Evolutionary conservation across 257 asterid genomes (phyloP).

Genomic region (Plantago elongata): DNA sequence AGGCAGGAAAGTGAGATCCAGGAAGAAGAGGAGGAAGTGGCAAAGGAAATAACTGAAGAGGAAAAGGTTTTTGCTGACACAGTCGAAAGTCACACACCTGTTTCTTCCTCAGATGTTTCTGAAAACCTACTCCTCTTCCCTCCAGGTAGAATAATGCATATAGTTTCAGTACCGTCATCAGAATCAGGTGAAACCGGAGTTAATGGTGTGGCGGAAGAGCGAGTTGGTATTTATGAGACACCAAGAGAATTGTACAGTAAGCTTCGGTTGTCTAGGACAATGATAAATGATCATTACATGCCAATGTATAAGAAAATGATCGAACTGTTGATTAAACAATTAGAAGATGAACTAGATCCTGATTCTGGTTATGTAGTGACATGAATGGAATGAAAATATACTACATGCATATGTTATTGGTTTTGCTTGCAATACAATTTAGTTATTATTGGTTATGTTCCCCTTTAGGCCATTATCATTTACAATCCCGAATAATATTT

Average conservation of each 20-base stretch:
- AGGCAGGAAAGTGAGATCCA: conserved; percentile 47
- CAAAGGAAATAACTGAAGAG: conserved; percentile 67
- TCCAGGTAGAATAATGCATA: conserved; percentile 81
- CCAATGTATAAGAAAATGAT: conserved; percentile 91
- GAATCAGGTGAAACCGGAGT: conserved; percentile 31
- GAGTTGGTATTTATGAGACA: conserved; percentile 64
- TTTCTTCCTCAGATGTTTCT: conserved; percentile 57
- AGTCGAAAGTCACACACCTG: conserved; percentile 56
- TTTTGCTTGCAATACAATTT: too few relatives aligned
- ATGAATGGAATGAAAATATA: conserved; percentile 9
- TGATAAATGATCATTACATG: conserved; percentile 93
- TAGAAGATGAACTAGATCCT: conserved; percentile 55
- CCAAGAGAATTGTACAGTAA: conserved; percentile 75
- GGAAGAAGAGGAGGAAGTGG: conserved; percentile 71
- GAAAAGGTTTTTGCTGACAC: conserved; percentile 54
- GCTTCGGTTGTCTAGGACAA: conserved; percentile 72
- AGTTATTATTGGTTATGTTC: too few relatives aligned
- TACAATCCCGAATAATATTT: too few relatives aligned
- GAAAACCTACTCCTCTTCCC: conserved; percentile 71
- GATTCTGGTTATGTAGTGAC: conserved; percentile 21
- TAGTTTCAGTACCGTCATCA: conserved; percentile 43
- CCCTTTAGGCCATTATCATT: too few relatives aligned
- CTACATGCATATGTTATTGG: too few relatives aligned
- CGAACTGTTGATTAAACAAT: conserved; percentile 70
- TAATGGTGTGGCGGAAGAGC: conserved; percentile 35